Percentiles rank a stretch among this genome's conserved stretches.
Conservation (phyloP, 768 basidiomycete genomes). For the Auriculariales sp. region DNA sequence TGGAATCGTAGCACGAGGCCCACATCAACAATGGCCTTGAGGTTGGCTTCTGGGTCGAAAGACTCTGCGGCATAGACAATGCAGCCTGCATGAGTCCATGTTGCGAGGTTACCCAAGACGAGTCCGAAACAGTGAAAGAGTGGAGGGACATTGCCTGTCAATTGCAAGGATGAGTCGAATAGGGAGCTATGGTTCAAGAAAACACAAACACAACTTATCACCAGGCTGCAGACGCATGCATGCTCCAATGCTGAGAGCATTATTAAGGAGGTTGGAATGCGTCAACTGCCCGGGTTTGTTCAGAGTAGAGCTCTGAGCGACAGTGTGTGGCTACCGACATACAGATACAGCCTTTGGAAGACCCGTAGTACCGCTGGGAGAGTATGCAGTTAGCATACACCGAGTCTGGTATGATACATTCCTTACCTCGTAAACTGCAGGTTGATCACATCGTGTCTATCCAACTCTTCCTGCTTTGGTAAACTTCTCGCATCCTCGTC, state of each 20-base stretch:
- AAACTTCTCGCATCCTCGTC: too few relatives aligned
- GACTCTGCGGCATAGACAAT: constrained; percentile 61
- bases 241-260: constrained; percentile 51
- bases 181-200: neutral
- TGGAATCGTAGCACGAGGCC: too few relatives aligned
- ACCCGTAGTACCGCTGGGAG: constrained; percentile 61
- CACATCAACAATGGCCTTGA: neutral
- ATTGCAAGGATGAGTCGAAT: neutral
- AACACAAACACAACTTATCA: constrained; percentile 51
- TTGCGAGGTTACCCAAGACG: constrained; percentile 41
- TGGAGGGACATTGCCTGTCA: constrained; percentile 64
- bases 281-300: constrained; percentile 57
- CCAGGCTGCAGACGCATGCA: constrained; percentile 53
- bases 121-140: constrained; percentile 71
- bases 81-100: constrained; percentile 59
- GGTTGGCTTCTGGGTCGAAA: constrained; percentile 31
- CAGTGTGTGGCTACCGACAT: constrained; percentile 9
- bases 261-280: constrained; percentile 68
- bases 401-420: constrained; percentile 5
- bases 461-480: constrained; percentile 5
- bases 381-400: neutral
- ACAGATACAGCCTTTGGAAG: constrained; percentile 75
- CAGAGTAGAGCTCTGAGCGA: neutral
- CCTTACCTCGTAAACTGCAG: constrained; percentile 71
- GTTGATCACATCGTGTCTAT: constrained; percentile 60